Base-by-base conservation (phyloP, 805 yeast species). In the Candida golubevii region DNA sequence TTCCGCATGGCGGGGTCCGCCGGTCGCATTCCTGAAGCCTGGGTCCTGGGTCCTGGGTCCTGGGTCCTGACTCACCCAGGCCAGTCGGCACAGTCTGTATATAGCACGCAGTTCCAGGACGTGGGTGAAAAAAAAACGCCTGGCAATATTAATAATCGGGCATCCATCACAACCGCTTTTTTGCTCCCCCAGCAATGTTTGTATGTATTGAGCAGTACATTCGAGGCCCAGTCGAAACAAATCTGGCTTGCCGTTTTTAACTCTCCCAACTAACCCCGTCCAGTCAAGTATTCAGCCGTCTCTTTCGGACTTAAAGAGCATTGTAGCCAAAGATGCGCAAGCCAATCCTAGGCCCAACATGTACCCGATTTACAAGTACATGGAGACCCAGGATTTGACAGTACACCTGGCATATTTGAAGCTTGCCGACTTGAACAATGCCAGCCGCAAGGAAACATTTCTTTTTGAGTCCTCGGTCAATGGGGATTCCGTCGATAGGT, bases 341-440 rank as follows among this genome's bases (percentile, higher is more conserved):
- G 32, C 34, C 14, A 33, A 30, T n/a, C 46, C 48, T n/a, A 42
- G 35, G 23, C 82, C 83, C 35, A 91, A 89, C 61, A 66, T 88
- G 57, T 88, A 85, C 59, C 97, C 97, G 4, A 80, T 93, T 11
- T 88, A 77, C 66, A 75, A 86, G 23, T 81, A 79, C 48, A 77
- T 88, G 50, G 75, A 84, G 6, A 82, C 88, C 8, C 90, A 86
- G 46, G 83, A 84, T 49, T 66, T 89, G 58, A 88, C 95, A 4
- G 96, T 97, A 3, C 96, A 90, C 57, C 78, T 80, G 48, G 97
- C 98, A 0, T 93, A 91, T 62, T 69, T 93, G 59, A 88, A 85
- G 64, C 74, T 93, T 42, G 83, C 95, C 7, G 67, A 77, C 39
- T 86, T 91, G 38, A 71, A 75, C 50, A 64, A 74, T 29, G 55